Base-by-base conservation (phyloP, 2,329 filamentous ascomycete species). In the Dryadomyces sulphureus region DNA sequence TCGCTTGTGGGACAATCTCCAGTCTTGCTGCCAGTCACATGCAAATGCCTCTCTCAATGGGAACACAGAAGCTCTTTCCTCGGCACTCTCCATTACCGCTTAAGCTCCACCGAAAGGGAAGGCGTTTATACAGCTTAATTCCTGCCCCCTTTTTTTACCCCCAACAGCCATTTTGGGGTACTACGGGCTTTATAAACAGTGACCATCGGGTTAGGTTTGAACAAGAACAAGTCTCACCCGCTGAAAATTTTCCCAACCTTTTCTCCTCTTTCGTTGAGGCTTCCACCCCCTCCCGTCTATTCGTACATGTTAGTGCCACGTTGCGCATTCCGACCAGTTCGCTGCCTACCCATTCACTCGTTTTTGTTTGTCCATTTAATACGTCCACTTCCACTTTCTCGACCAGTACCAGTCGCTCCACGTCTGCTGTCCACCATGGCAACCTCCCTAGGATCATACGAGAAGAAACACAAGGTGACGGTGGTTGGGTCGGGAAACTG, bases 401-500 rank as follows among this genome's bases (percentile, higher is more conserved):
- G 21, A 7, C 19, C n/a, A 7, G 6, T 4, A 22, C 16, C 17
- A 25, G 24, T 8, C 16, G 7, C 39, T 19, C 24, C 6, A 17
- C 19, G 17, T 21, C 6, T 30, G 4, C 12, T 32, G n/a, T 21
- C 21, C 22, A 24, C n/a, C 42, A 44, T 38, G 32, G 34, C 34
- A 5, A 34, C 35, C 8, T 58, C 56, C 43, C 58, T 72, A 38
- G 70, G 67, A 49, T 64, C 72, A 47, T 65, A 74, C 52, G 67
- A 69, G 51, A 84, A 78, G 68, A 88, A 83, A 66, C 88, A 94
- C 75, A 93, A 88, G 72, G 85, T 95, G 58, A 89, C 88, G 51
- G 78, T 98, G 45, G 77, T 98, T 54, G 92, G 92, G 56, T 96
- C 90, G 45, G 92, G 92, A 57, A 98, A 98, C 65, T 98, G 92